Conservation (phyloP, 495 filamentous ascomycete species). For the Coniosporium apollinis region DNA sequence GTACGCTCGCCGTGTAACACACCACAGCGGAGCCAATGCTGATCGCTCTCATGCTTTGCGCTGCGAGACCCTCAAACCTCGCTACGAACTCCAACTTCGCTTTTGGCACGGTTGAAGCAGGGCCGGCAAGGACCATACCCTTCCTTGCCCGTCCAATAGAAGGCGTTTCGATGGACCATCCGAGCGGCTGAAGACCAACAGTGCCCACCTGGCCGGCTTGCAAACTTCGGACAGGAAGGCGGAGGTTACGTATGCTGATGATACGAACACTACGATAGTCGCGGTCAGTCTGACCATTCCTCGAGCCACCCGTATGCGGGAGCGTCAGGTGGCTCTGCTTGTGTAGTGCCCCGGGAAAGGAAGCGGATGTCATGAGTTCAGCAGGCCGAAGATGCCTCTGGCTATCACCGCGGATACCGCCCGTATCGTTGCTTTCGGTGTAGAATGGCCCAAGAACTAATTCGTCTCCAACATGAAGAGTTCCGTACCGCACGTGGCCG, state of each 20-base stretch:
- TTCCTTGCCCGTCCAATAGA: constrained; percentile 45
- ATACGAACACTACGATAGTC: constrained; percentile 68
- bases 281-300: constrained; percentile 14
- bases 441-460: constrained; percentile 66
- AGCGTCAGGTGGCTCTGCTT: constrained; percentile 27
- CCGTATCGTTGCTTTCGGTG: constrained; percentile 14
- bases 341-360: constrained; percentile 21
- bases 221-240: constrained; percentile 64
- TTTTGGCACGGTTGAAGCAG: constrained; percentile 25
- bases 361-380: constrained; percentile 16
- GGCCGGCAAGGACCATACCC: constrained; percentile 58
- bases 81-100: constrained; percentile 38
- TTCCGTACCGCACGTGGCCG: constrained; percentile 66
- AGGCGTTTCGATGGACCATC: constrained; percentile 16
- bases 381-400: constrained; percentile 1
- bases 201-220: constrained; percentile 76
- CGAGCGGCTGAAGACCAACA: constrained; percentile 52
- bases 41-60: constrained; percentile 16
- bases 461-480: constrained; percentile 59
- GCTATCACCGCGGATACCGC: background rate
- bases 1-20: constrained; percentile 73
- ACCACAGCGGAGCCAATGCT: constrained; percentile 50
- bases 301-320: constrained; percentile 25
- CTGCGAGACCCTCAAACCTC: constrained; percentile 13
- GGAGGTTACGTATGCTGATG: constrained; percentile 72